phyloP scores from a whole-genome alignment of 2,329 filamentous ascomycete genomes.

The Phialophora expanda region DNA sequence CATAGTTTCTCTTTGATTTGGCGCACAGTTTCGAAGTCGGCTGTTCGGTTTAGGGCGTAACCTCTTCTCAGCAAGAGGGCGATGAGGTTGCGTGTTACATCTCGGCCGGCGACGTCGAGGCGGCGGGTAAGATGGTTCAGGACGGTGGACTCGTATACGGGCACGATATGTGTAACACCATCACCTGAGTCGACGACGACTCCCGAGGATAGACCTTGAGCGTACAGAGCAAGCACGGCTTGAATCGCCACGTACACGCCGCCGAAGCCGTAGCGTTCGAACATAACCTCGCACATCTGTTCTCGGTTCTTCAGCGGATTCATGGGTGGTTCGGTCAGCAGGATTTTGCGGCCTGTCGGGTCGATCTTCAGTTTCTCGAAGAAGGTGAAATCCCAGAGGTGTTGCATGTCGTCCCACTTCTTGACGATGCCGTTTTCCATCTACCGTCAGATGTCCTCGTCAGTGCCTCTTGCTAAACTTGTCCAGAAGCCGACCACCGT shows the following conservation, averaged over 20 bases:
- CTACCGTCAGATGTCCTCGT: constrained; percentile 46
- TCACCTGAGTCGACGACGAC: constrained; percentile 99
- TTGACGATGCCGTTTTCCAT: constrained; percentile 99
- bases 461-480: background rate
- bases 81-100: constrained; percentile 98
- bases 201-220: constrained; percentile 88
- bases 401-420: constrained; percentile 99
- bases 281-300: constrained; percentile 99
- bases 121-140: constrained; percentile 94
- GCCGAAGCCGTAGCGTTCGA: constrained; percentile 93
- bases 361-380: constrained; percentile 95
- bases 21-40: constrained; percentile 97
- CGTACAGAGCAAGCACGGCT: constrained; percentile 92
- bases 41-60: constrained; percentile 96
- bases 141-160: constrained; percentile 97
- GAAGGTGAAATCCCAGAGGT: constrained; percentile 99
- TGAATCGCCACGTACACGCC: constrained; percentile 98
- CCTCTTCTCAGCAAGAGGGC: constrained; percentile 89
- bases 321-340: constrained; percentile 96
- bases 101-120: constrained; percentile 92
- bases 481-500: constrained; percentile 44
- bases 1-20: constrained; percentile 99
- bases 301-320: constrained; percentile 96
- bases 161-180: constrained; percentile 97
- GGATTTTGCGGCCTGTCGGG: constrained; percentile 89